These are phyloP conservation scores for Ophiocordyceps polyrhachis-furcata DNA, from an alignment of 2,329 filamentous ascomycete species.

Conservation along the genomic window DNA sequence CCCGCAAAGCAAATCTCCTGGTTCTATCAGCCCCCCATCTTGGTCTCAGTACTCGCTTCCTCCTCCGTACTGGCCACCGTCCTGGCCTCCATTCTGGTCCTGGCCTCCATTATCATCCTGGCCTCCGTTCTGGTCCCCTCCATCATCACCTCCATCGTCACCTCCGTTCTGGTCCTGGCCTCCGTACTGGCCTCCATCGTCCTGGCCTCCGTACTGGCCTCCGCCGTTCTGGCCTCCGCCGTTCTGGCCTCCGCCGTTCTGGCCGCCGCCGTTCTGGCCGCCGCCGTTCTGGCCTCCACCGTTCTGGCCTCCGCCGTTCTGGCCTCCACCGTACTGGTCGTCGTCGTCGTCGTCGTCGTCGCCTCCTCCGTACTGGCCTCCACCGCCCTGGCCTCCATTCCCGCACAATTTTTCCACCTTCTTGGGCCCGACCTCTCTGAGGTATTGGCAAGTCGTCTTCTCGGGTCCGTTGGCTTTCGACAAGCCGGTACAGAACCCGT, in stretches of 20 bases:
- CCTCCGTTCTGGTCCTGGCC: neutral
- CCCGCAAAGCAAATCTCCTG: too few species aligned
- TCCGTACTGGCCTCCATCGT: neutral
- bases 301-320: neutral
- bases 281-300: neutral
- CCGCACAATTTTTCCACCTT: neutral
- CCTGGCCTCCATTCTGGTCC: too few species aligned
- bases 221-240: too few species aligned
- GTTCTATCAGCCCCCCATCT: too few species aligned
- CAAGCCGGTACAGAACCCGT: neutral
- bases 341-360: too few species aligned
- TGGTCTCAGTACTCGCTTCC: neutral
- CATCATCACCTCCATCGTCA: neutral
- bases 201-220: too few species aligned
- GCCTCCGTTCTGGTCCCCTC: neutral
- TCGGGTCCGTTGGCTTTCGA: neutral
- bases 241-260: neutral
- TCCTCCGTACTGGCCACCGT: neutral
- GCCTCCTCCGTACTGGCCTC: neutral
- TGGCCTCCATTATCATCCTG: neutral
- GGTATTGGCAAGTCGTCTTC: neutral
- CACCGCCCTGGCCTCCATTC: neutral
- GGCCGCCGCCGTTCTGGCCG: neutral
- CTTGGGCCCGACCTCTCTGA: neutral
- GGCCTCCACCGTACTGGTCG: too few species aligned